Evolutionary conservation across 2,329 filamentous ascomycete genomes (phyloP).

Genomic region (Leptosphaerulina australis): DNA sequence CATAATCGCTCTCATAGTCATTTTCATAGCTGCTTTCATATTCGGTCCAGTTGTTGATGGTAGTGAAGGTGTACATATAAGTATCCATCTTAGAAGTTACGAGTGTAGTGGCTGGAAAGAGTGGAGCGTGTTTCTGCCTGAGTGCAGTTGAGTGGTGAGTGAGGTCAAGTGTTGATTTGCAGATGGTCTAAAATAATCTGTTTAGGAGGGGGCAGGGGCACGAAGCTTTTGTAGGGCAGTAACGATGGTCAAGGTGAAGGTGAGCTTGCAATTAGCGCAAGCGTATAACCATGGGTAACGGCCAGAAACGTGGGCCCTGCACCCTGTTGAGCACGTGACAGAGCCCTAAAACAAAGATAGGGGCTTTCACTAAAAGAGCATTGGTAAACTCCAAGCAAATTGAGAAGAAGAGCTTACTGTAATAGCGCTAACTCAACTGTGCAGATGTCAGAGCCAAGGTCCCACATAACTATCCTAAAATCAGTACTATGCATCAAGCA

Average conservation of each 20-base stretch:
- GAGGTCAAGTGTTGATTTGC: not conserved
- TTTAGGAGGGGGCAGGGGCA: not conserved
- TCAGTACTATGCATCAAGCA: not conserved
- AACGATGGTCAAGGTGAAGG: conserved; percentile 2
- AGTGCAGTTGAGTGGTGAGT: not conserved
- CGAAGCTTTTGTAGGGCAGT: not conserved
- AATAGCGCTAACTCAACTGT: conserved; percentile 2
- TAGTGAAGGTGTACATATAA: conserved; percentile 6
- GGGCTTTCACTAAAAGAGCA: not conserved
- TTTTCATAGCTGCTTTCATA: conserved; percentile 29
- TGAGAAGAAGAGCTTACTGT: not conserved
- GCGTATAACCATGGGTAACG: conserved; percentile 1
- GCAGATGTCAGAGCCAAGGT: not conserved
- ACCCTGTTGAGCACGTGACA: not conserved
- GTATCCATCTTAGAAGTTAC: conserved; percentile 14
- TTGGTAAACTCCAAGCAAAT: not conserved
- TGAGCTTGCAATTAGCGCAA: not conserved
- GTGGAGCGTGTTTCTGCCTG: not conserved
- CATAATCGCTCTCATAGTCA: conserved; percentile 30
- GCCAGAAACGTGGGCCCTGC: not conserved
- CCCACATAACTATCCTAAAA: not conserved
- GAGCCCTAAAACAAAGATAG: not conserved
- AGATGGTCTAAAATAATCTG: not conserved
- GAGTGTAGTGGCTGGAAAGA: not conserved
- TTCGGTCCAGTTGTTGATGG: conserved; percentile 28